Evolutionary conservation across 805 yeast genomes (phyloP), one percentile per base, ranked within the genome.

Genomic region (Zygosaccharomyces gambellarensis): DNA sequence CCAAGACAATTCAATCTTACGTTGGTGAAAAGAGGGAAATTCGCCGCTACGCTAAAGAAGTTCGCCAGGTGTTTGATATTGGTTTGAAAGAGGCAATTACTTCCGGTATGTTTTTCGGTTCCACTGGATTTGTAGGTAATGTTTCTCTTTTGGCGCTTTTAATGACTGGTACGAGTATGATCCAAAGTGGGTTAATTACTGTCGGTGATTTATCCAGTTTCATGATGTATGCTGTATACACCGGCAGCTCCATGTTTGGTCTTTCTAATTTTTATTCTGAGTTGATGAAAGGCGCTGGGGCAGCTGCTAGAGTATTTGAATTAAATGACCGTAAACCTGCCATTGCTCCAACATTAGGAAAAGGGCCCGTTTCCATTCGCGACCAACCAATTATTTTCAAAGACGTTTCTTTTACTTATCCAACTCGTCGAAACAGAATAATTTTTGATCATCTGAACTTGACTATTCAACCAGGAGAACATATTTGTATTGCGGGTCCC

Each of bases 201-300:
- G 78, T 90, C 36, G 98, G 98, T 46, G 97, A 90, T 59, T 74
- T 92, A 39, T 85, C 96, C 5, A 85, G 95, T 45, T 92, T 90
- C 67, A 84, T 90, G 83, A 86, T 92, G 94, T 92, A 92, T 69
- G 94, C 97, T 0, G 88, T 88, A 1, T 92, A 87, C 67, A 86
- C 96, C 2, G 98, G 97, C 0, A 76, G 89, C n/a, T 88, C 97
- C 7, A 87, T 90, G 59, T 86, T 87, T 67, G 96, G 97, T 0
- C 65, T 92, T 17, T 92, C 96, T 0, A 87, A 86, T 60, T 92
- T 92, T 64, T 92, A 90, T 64, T 82, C 95, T 2, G 98, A 92
- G 66, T 72, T 92, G 50, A 92, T 92, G 97, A 92, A 92, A 71
- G 98, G 97, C 48, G 87, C 90, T 6, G 98, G 98, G 45, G 97